Conservation (phyloP, 371 early-diverging fungal species). For the Rhizopus stolonifer region DNA sequence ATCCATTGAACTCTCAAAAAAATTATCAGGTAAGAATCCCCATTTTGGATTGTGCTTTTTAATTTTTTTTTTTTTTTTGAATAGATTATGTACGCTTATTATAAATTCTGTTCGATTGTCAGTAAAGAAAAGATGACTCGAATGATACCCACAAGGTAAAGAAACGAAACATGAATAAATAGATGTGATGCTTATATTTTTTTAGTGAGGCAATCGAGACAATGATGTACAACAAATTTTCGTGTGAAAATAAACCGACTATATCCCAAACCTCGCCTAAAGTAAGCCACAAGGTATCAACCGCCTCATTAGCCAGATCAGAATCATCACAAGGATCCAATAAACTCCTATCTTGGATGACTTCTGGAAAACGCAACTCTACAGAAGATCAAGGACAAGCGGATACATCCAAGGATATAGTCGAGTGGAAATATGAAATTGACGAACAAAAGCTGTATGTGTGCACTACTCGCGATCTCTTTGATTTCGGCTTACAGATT, state of each 20-base stretch:
- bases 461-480: slow-evolving; percentile 25
- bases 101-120: slow-evolving; percentile 53
- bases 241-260: slow-evolving; percentile 15
- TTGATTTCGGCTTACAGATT: not conserved
- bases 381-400: not conserved
- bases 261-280: slow-evolving; percentile 9
- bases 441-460: slow-evolving; percentile 29
- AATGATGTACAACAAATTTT: slow-evolving; percentile 51
- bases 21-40: slow-evolving; percentile 37
- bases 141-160: slow-evolving; percentile 58
- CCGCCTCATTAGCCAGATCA: not conserved
- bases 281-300: not conserved
- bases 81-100: slow-evolving; percentile 66
- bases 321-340: slow-evolving; percentile 14
- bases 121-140: slow-evolving; percentile 57
- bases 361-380: slow-evolving; percentile 9
- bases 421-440: slow-evolving; percentile 1
- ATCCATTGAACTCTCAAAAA: slow-evolving; percentile 34
- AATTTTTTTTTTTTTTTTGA: not conserved
- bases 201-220: slow-evolving; percentile 58
- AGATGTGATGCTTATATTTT: no score
- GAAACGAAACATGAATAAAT: not conserved
- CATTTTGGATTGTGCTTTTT: not conserved
- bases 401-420: not conserved
- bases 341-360: slow-evolving; percentile 32